Evolutionary conservation across 176 grass and related monocot genomes (phyloP).

Genomic region (Stipa capillata): DNA sequence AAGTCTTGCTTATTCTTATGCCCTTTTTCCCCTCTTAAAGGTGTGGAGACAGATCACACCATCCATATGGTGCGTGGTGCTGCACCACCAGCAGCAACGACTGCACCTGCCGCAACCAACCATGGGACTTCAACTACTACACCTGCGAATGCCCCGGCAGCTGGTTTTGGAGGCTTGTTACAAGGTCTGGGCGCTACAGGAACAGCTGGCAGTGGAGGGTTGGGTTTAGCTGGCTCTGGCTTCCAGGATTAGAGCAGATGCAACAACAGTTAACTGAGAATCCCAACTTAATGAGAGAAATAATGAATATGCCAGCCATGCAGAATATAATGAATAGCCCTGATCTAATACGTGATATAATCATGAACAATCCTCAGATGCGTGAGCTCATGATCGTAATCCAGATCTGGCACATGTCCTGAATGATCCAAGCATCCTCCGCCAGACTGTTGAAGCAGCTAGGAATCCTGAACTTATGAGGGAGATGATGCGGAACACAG

Average conservation of each 20-base stretch:
- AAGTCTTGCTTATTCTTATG: background rate
- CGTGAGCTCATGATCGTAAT: conserved; percentile 82
- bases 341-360: conserved; percentile 60
- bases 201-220: conserved; percentile 33
- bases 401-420: conserved; percentile 76
- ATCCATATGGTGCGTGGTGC: conserved; percentile 70
- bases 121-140: conserved; percentile 25
- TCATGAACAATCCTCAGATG: conserved; percentile 94
- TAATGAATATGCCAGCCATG: conserved; percentile 68
- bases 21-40: conserved; percentile 21
- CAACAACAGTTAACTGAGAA: conserved; percentile 73
- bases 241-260: conserved; percentile 60
- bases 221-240: conserved; percentile 24
- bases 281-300: conserved; percentile 70
- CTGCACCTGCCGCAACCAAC: conserved; percentile 33
- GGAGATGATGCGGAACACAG: conserved; percentile 88
- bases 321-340: conserved; percentile 72
- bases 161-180: conserved; percentile 38
- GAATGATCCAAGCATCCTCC: conserved; percentile 70
- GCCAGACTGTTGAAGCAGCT: conserved; percentile 74
- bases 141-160: conserved; percentile 11
- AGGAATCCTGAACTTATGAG: conserved; percentile 85
- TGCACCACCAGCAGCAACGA: conserved; percentile 24
- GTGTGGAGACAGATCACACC: conserved; percentile 71
- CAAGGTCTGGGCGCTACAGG: conserved; percentile 46